Base-by-base conservation (phyloP, 768 basidiomycete species). In the Kwoniella dejecticola region DNA sequence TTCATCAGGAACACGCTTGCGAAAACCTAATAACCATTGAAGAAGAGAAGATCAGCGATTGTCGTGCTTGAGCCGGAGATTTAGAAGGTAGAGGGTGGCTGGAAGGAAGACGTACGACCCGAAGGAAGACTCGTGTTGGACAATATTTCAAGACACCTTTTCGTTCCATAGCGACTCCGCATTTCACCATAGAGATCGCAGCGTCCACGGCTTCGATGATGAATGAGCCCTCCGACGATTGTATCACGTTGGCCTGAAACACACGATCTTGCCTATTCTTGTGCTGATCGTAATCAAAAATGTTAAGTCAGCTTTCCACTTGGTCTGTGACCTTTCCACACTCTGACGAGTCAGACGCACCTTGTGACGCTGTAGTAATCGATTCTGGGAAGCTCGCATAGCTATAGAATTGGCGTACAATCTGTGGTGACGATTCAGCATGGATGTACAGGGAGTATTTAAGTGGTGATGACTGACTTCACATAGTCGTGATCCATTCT, bases 401-500 rank as follows among this genome's bases (percentile, higher is more conserved):
- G 46, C 46, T 13, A 47, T 47, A 6, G 46, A 47, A 26, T 47
- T 47, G 46, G 46, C 46, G 23, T 47, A 47, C 5, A 47, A 26
- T 26, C 46, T 47, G 8, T 38, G 46, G 24, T 7, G n/a, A n/a
- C n/a, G 17, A 11, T 24, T 47, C 4, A 24, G 46, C 26, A 10
- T n/a, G 44, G 44, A 17, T 21, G 10, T 15, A 17, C 5, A 45
- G 10, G 11, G 3, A 15, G n/a, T n/a, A n/a, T n/a, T n/a, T 45
- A 8, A 2, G 15, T 21, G 10, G 10, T 15, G 10, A 4, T 24
- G 17, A 47, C 46, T 47, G 23, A 47, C 46, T 47, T 47, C 21
- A 47, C 46, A 26, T 47, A 47, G 26, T 47, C 46, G 27, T 47
- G 46, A 23, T 47, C 46, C 46, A 47, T 47, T 26, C 46, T 47